These are phyloP conservation scores for Fusarium lyarnte DNA, from an alignment of 2,329 filamentous ascomycete species.

Conservation along the genomic window DNA sequence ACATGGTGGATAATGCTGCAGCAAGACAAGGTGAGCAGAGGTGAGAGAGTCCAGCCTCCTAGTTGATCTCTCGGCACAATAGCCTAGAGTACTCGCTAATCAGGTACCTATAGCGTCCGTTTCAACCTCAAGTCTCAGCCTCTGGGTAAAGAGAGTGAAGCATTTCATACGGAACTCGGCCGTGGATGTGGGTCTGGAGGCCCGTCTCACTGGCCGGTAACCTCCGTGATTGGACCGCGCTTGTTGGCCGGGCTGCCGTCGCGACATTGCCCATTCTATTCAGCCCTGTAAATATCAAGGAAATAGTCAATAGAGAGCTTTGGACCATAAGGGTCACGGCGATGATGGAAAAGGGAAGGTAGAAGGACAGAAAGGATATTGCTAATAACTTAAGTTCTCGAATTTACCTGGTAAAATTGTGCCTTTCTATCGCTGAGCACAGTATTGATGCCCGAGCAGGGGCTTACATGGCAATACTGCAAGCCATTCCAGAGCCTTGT, in stretches of 20 bases:
- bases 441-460: constrained; percentile 14
- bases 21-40: background rate
- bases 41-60: background rate
- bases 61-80: background rate
- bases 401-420: background rate
- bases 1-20: background rate
- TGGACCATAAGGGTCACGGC: background rate
- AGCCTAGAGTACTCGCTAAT: background rate
- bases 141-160: background rate
- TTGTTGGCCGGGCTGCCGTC: constrained; percentile 17
- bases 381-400: background rate
- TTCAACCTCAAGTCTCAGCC: background rate
- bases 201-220: constrained; percentile 30
- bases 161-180: constrained; percentile 24
- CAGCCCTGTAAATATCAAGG: constrained; percentile 25
- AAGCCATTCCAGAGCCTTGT: constrained; percentile 24
- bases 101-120: background rate
- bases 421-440: background rate
- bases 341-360: background rate
- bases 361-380: background rate
- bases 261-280: constrained; percentile 9
- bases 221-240: constrained; percentile 40
- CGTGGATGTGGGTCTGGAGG: constrained; percentile 19
- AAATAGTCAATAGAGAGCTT: background rate
- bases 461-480: background rate